Evolutionary conservation across 2,329 filamentous ascomycete genomes (phyloP).

Genomic region (Fusarium sp.): DNA sequence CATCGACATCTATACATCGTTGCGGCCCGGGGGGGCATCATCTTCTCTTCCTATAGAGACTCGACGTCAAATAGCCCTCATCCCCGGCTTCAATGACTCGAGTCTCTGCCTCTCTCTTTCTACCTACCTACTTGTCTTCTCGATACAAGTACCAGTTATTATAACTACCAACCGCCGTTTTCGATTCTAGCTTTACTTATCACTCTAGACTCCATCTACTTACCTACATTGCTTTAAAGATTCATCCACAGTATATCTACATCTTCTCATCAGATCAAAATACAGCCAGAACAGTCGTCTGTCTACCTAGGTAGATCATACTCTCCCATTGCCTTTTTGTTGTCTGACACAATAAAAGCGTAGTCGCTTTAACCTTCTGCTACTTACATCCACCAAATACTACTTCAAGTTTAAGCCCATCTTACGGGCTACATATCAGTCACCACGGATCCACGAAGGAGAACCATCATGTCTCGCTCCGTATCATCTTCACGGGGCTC

Average conservation of each 20-base stretch:
- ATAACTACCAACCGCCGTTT: slow-evolving; percentile 8
- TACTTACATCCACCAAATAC: slow-evolving; percentile 21
- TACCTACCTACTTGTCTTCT: background rate
- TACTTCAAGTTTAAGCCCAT: slow-evolving; percentile 5
- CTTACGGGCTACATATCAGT: slow-evolving; percentile 26
- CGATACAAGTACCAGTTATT: slow-evolving; percentile 5
- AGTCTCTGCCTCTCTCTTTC: slow-evolving; percentile 4
- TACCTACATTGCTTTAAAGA: background rate
- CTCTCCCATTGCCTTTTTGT: slow-evolving; percentile 5
- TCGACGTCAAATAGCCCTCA: slow-evolving; percentile 35
- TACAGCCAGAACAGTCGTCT: background rate
- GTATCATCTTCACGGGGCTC: slow-evolving; percentile 45
- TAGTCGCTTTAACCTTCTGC: slow-evolving; percentile 12
- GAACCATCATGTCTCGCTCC: slow-evolving; percentile 42
- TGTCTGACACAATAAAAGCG: slow-evolving; percentile 31
- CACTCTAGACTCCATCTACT: background rate
- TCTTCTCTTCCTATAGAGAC: slow-evolving; percentile 26
- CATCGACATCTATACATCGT: slow-evolving; percentile 30
- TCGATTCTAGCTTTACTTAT: background rate
- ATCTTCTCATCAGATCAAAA: background rate
- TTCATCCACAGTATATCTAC: background rate
- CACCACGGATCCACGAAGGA: slow-evolving; percentile 37
- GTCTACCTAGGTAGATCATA: slow-evolving; percentile 11
- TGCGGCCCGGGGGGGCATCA: slow-evolving; percentile 27
- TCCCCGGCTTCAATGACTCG: slow-evolving; percentile 27